phyloP scores from a whole-genome alignment of 768 basidiomycete species.

The Terana coerulea region DNA sequence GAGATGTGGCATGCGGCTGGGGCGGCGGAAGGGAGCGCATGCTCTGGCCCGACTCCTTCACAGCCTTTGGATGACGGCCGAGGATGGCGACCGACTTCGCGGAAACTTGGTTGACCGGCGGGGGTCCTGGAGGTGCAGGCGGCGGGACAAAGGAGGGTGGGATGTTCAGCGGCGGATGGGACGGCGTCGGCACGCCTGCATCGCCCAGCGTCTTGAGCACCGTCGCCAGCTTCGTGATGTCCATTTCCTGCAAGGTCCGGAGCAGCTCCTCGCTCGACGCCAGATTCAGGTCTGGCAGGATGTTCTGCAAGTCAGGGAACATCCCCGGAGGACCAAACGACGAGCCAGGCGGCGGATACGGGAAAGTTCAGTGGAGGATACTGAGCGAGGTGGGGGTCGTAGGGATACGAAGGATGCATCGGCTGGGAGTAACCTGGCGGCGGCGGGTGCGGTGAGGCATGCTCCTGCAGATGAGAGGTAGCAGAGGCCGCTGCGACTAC shows the following conservation, averaged over 20 bases:
- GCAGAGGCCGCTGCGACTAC: conserved; percentile 64
- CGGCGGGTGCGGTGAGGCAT: conserved; percentile 15
- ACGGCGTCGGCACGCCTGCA: conserved; percentile 37
- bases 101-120: conserved; percentile 38
- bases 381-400: conserved; percentile 9
- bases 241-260: conserved; percentile 68
- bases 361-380: conserved; percentile 19
- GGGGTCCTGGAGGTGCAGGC: conserved; percentile 25
- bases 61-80: conserved; percentile 34
- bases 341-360: conserved; percentile 23
- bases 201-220: conserved; percentile 65
- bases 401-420: conserved; percentile 32
- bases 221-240: conserved; percentile 64
- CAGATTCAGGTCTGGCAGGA: conserved; percentile 35
- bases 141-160: conserved; percentile 23
- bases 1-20: conserved; percentile 6
- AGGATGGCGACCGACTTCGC: conserved; percentile 41
- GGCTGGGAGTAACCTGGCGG: conserved; percentile 26
- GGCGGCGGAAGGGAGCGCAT: conserved; percentile 5
- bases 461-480: conserved; percentile 30
- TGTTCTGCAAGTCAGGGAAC: conserved; percentile 23
- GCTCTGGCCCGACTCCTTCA: conserved; percentile 18
- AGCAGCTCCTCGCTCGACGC: conserved; percentile 72
- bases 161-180: conserved; percentile 31
- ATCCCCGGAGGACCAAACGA: conserved; percentile 22